Conservation (phyloP, 257 asterid genomes). For the Parsonsia alboflavescens region DNA sequence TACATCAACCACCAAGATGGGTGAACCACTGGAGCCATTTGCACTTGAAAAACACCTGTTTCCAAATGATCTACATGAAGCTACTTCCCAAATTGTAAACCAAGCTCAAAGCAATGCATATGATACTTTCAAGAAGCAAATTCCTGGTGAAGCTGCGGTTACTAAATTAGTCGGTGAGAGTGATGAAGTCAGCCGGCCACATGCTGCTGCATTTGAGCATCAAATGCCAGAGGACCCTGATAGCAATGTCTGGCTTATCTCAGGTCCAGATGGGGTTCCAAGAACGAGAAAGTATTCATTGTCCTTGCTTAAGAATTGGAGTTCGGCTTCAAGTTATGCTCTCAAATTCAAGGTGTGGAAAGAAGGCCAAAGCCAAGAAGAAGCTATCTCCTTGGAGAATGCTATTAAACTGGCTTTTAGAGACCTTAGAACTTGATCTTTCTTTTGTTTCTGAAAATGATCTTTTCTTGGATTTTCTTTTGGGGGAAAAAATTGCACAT, state of each 20-base stretch:
- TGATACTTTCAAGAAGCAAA: slow-evolving; percentile 12
- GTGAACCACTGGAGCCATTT: neutral
- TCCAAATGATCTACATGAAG: neutral
- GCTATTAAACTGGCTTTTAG: slow-evolving; percentile 26
- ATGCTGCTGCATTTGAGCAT: neutral
- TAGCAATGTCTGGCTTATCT: slow-evolving; percentile 24
- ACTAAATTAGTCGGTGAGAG: slow-evolving; percentile 19
- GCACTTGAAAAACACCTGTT: slow-evolving; percentile 1
- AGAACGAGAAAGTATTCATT: slow-evolving; percentile 14
- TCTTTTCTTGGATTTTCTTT: neutral
- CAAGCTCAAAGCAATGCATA: neutral
- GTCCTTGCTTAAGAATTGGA: slow-evolving; percentile 32
- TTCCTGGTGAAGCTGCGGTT: neutral
- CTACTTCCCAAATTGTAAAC: neutral
- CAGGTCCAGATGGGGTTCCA: slow-evolving; percentile 23
- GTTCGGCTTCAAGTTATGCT: slow-evolving; percentile 9
- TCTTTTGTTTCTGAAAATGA: neutral
- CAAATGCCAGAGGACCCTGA: slow-evolving; percentile 15
- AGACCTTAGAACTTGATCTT: neutral
- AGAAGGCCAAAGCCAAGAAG: slow-evolving; percentile 31
- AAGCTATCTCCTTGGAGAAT: slow-evolving; percentile 33
- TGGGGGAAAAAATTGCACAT: neutral
- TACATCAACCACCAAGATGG: neutral
- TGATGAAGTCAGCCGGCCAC: slow-evolving; percentile 13
- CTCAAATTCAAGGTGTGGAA: slow-evolving; percentile 39